phyloP scores from a whole-genome alignment of 1,284 basidiomycete genomes.

The Rhodotorula glutinis region DNA sequence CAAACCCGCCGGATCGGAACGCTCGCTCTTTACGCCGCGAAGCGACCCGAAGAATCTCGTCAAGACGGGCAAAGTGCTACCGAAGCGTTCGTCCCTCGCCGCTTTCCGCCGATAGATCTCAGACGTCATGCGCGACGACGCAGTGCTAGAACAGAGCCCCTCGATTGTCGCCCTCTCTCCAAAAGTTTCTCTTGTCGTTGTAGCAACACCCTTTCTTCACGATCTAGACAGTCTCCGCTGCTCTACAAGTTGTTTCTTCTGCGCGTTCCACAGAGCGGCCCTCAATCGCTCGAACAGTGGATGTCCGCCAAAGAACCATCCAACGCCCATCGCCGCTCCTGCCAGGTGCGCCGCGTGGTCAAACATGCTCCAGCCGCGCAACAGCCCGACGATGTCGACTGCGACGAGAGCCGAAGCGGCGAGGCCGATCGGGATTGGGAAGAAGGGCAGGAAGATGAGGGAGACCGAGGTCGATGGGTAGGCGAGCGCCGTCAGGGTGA shows the following conservation, averaged over 20 bases:
- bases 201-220: not conserved
- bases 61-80: not conserved
- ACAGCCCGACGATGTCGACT: constrained; percentile 38
- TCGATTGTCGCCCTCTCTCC: not conserved
- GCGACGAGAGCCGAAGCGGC: constrained; percentile 22
- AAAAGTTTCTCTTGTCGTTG: not conserved
- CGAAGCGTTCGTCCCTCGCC: constrained; percentile 13
- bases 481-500: constrained; percentile 40
- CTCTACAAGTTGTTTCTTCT: not conserved
- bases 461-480: constrained; percentile 40
- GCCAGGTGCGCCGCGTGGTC: constrained; percentile 43
- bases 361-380: constrained; percentile 41
- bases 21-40: constrained; percentile 8
- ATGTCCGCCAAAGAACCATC: constrained; percentile 21
- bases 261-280: not conserved
- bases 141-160: no score
- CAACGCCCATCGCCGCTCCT: constrained; percentile 33
- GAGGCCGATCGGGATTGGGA: constrained; percentile 40
- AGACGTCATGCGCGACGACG: no score
- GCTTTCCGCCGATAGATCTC: constrained; percentile 9
- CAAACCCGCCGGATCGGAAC: not conserved
- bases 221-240: not conserved
- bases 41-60: constrained; percentile 23
- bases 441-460: constrained; percentile 43
- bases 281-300: constrained; percentile 25